These are phyloP conservation scores for Calonectria pseudoturangicola DNA, from an alignment of 2,329 filamentous ascomycete genomes.

Conservation along the genomic window DNA sequence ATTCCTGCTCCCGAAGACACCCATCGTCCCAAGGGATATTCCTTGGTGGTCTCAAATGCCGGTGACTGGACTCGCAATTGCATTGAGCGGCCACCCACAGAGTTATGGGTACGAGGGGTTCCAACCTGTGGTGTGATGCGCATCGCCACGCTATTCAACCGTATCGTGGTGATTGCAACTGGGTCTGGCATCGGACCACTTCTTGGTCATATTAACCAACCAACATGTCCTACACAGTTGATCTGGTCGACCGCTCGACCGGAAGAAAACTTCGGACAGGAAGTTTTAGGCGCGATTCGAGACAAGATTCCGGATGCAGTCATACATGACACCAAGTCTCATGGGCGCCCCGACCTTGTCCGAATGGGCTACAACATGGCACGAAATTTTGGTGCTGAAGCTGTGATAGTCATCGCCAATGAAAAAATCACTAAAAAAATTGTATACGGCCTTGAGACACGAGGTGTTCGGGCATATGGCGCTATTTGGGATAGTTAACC, in stretches of 20 bases:
- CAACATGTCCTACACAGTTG: slow-evolving; percentile 73
- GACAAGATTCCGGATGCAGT: slow-evolving; percentile 76
- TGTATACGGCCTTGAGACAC: slow-evolving; percentile 80
- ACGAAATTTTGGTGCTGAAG: slow-evolving; percentile 76
- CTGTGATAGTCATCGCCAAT: slow-evolving; percentile 84
- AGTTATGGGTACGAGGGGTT: slow-evolving; percentile 81
- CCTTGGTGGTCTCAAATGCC: slow-evolving; percentile 81
- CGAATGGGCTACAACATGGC: slow-evolving; percentile 71
- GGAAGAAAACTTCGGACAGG: slow-evolving; percentile 75
- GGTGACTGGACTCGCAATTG: slow-evolving; percentile 83
- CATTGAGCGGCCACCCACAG: slow-evolving; percentile 76
- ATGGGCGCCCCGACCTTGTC: slow-evolving; percentile 76
- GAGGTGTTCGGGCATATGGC: slow-evolving; percentile 81
- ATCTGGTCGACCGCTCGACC: slow-evolving; percentile 82
- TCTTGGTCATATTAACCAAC: slow-evolving; percentile 74
- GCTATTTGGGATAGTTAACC: slow-evolving; percentile 80
- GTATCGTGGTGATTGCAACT: slow-evolving; percentile 80
- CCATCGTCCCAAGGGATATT: slow-evolving; percentile 70
- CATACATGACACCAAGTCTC: slow-evolving; percentile 78
- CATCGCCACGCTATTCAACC: slow-evolving; percentile 78
- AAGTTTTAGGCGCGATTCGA: slow-evolving; percentile 73
- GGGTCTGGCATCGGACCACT: slow-evolving; percentile 84
- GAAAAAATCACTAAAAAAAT: slow-evolving; percentile 79
- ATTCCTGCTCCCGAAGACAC: slow-evolving; percentile 74
- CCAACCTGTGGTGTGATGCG: slow-evolving; percentile 81